phyloP scores from a whole-genome alignment of 2,329 filamentous ascomycete genomes.

The Hypoxylon sp. region DNA sequence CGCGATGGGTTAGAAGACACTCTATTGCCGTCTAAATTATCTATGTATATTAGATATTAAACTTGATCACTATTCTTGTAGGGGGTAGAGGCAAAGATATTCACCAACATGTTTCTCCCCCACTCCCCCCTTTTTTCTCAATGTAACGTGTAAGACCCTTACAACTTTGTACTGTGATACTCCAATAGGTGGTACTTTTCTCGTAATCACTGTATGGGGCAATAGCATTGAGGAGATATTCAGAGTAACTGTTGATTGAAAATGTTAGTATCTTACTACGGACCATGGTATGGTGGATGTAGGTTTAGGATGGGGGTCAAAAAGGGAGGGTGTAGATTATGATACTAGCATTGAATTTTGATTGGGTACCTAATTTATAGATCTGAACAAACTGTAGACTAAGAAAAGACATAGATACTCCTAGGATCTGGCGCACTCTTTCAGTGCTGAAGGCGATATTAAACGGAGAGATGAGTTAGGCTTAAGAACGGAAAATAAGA shows the following conservation, averaged over 20 bases:
- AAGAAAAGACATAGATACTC: not conserved
- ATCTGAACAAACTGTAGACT: not conserved
- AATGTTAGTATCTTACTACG: not conserved
- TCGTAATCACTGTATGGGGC: not conserved
- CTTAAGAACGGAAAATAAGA: not conserved
- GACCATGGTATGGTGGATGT: not conserved
- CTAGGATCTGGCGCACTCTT: not conserved
- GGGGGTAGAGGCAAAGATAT: not conserved
- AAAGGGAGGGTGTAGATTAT: not conserved
- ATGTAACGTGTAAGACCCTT: not conserved
- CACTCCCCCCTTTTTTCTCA: not conserved
- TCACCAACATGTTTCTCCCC: not conserved
- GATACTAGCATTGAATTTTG: not conserved
- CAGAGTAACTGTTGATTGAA: not conserved
- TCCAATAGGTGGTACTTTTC: not conserved
- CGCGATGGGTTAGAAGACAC: not conserved
- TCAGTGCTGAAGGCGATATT: not conserved
- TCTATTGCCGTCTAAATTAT: too few species aligned
- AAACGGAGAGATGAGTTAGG: not conserved
- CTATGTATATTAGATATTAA: too few species aligned
- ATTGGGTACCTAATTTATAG: not conserved
- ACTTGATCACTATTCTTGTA: not conserved
- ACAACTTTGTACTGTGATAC: not conserved
- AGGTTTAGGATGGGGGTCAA: not conserved
- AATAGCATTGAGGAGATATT: not conserved